phyloP scores from a whole-genome alignment of 345 rosid genomes.

The Aurinia saxatilis region DNA sequence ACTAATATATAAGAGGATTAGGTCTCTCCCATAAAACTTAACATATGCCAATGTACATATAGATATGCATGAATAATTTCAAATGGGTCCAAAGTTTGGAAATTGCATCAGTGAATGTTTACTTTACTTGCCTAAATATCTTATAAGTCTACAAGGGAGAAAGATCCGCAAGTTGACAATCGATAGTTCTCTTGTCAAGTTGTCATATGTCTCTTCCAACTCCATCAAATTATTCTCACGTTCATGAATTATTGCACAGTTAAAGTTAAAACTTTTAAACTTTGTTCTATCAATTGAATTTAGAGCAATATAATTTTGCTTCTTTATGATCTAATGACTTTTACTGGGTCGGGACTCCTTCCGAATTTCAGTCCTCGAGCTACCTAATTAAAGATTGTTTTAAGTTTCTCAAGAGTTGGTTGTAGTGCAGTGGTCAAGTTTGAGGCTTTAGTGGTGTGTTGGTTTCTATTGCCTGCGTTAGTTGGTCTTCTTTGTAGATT shows the following conservation, averaged over 20 bases:
- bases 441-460: no score
- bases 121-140: conserved; percentile 8
- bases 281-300: neutral
- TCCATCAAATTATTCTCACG: conserved; percentile 21
- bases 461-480: no score
- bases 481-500: no score
- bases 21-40: no score
- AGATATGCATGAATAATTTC: neutral
- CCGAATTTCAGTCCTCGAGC: no score
- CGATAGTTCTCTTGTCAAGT: conserved; percentile 19
- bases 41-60: neutral
- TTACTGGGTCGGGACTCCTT: no score
- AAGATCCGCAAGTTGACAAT: conserved; percentile 21
- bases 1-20: no score
- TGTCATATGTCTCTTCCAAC: conserved; percentile 22
- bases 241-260: neutral
- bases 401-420: no score
- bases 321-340: neutral
- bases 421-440: no score
- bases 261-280: neutral
- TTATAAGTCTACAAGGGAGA: neutral
- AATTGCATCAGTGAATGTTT: conserved; percentile 13
- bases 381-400: no score
- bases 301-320: neutral
- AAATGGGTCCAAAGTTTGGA: conserved; percentile 16